Evolutionary conservation across 108 stramenopile species (phyloP).

Genomic region (Seminavis robusta): DNA sequence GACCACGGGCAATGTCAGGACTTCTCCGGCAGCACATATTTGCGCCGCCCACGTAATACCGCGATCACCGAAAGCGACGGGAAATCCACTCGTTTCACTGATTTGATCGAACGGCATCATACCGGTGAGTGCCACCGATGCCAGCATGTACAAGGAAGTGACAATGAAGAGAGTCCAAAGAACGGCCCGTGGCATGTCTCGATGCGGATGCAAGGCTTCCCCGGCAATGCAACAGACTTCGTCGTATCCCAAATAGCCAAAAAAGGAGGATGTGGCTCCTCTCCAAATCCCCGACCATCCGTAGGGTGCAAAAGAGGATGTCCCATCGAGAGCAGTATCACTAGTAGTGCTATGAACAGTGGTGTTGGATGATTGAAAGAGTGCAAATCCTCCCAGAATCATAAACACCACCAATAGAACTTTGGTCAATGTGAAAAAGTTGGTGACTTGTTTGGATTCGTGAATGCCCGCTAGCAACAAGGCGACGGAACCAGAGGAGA

Average conservation of each 20-base stretch:
- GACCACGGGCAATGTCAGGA: conserved; percentile 87
- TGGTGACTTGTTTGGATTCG: conserved; percentile 73
- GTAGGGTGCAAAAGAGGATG: too few species aligned
- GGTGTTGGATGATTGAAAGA: conserved; percentile 60
- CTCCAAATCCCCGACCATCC: conserved; percentile 1
- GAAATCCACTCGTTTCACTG: conserved; percentile 63
- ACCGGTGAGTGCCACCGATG: conserved; percentile 78
- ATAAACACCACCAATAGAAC: conserved; percentile 79
- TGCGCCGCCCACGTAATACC: conserved; percentile 55
- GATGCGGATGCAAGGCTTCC: conserved; percentile 80
- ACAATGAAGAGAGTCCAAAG: conserved; percentile 70
- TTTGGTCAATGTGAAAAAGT: conserved; percentile 80
- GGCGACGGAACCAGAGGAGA: conserved; percentile 45
- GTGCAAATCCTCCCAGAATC: conserved; percentile 70
- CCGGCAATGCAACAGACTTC: conserved; percentile 82
- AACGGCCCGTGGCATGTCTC: conserved; percentile 76
- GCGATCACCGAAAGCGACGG: conserved; percentile 61
- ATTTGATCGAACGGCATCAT: conserved; percentile 75
- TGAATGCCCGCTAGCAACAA: conserved; percentile 71
- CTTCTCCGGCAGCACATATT: conserved; percentile 75
- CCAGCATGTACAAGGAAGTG: conserved; percentile 64
- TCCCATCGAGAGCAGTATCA: too few species aligned
- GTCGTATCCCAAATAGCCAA: conserved; percentile 93
- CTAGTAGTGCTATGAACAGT: too few species aligned
- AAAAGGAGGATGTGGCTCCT: conserved; percentile 64